phyloP scores from a whole-genome alignment of 331 rosid genomes.

The Stylosanthes scabra region DNA sequence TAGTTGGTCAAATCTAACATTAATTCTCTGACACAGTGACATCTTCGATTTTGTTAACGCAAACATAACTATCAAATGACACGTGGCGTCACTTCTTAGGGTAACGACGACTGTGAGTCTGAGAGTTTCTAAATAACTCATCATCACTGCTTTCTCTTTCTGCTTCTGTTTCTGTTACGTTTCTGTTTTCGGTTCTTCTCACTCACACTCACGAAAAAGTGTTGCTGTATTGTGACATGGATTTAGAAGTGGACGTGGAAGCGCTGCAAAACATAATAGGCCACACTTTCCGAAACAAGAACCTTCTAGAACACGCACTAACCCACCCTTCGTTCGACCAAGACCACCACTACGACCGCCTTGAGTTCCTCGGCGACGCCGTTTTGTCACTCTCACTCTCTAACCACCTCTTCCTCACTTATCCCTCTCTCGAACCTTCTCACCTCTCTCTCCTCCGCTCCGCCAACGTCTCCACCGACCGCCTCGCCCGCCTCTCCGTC shows the following conservation, averaged over 20 bases:
- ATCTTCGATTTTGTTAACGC: no score
- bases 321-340: constrained; percentile 64
- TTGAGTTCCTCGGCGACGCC: constrained; percentile 77
- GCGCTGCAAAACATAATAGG: constrained; percentile 48
- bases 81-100: no score
- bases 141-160: no score
- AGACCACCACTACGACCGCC: constrained; percentile 56
- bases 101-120: no score
- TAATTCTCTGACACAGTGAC: no score
- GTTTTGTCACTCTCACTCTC: constrained; percentile 52
- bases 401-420: constrained; percentile 47
- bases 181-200: no score
- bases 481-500: constrained; percentile 79
- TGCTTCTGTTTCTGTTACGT: no score
- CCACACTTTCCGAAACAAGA: constrained; percentile 55
- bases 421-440: constrained; percentile 54
- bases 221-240: neutral
- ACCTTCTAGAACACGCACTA: constrained; percentile 73
- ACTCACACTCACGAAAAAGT: no score
- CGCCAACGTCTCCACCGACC: constrained; percentile 72
- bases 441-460: constrained; percentile 65
- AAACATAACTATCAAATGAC: no score
- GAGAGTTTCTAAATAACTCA: no score
- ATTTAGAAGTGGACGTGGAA: constrained; percentile 24
- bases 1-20: no score